Conservation (phyloP, 2,329 filamentous ascomycete genomes). For the Salinomyces thailandicus region DNA sequence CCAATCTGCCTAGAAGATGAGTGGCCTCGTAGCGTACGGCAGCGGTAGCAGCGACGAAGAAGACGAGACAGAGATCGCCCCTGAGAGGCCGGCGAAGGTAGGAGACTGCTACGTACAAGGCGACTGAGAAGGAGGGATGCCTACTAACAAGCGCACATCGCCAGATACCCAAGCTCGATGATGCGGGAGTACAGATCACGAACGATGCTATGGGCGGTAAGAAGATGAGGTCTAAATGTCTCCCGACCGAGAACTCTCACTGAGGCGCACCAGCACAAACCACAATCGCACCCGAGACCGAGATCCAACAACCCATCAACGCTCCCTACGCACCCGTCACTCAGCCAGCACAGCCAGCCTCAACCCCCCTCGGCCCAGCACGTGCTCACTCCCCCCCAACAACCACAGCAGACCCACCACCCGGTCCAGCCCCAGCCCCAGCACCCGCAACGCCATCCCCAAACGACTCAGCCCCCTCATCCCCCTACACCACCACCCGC, state of each 20-base stretch:
- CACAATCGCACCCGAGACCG: background rate
- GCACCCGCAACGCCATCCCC: background rate
- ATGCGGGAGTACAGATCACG: background rate
- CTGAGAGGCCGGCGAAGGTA: constrained; percentile 29
- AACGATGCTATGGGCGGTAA: constrained; percentile 2
- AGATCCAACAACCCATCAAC: background rate
- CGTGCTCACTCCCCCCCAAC: background rate
- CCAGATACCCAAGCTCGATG: constrained; percentile 19
- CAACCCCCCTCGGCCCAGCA: constrained; percentile 9
- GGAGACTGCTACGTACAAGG: constrained; percentile 19
- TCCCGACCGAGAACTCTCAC: background rate
- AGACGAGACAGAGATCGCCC: constrained; percentile 16
- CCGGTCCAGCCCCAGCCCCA: background rate
- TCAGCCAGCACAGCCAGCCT: background rate
- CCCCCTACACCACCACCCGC: constrained; percentile 58
- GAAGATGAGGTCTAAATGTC: background rate
- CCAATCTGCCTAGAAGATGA: constrained; percentile 19
- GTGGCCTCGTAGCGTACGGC: constrained; percentile 33
- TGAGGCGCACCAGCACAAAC: constrained; percentile 5
- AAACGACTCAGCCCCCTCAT: constrained; percentile 25
- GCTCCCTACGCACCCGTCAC: constrained; percentile 1
- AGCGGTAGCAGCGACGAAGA: constrained; percentile 42
- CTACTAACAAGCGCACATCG: constrained; percentile 33
- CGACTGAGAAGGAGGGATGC: constrained; percentile 29
- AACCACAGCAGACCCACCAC: background rate